Evolutionary conservation across 371 early-diverging fungal species (phyloP).

Genomic region (Rhizomucor pusillus): DNA sequence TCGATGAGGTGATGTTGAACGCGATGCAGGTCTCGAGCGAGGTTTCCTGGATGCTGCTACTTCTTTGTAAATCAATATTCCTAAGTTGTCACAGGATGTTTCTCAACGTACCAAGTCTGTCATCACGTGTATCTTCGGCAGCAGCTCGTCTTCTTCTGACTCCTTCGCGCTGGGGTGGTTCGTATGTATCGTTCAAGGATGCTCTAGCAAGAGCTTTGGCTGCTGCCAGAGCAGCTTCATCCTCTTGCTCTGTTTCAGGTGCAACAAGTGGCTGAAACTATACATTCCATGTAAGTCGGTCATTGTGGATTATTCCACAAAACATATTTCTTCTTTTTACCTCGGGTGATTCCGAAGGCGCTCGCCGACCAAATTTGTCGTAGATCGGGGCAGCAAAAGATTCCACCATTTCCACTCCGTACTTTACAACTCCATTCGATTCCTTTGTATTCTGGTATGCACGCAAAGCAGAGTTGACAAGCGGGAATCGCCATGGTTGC

Average conservation of each 20-base stretch:
- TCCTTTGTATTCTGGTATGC: constrained; percentile 78
- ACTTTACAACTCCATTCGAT: constrained; percentile 58
- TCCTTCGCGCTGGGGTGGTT: constrained; percentile 13
- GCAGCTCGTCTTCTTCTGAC: constrained; percentile 23
- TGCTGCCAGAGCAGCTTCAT: constrained; percentile 37
- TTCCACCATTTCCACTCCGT: constrained; percentile 78
- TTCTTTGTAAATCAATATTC: background rate
- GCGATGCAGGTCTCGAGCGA: constrained; percentile 27
- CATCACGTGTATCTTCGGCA: constrained; percentile 34
- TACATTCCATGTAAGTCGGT: background rate
- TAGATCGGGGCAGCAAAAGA: constrained; percentile 54
- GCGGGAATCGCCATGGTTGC: constrained; percentile 64
- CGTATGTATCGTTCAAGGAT: constrained; percentile 28
- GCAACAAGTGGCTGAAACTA: constrained; percentile 1
- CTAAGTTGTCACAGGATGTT: background rate
- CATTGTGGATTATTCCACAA: background rate
- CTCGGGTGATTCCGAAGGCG: constrained; percentile 10
- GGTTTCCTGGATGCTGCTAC: constrained; percentile 13
- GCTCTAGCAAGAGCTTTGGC: constrained; percentile 40
- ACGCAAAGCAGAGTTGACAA: constrained; percentile 75
- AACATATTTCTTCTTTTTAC: constrained; percentile 1
- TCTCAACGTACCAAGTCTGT: constrained; percentile 12
- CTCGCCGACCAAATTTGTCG: constrained; percentile 34
- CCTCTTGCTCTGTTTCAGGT: constrained; percentile 23
- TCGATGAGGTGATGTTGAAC: constrained; percentile 46